Evolutionary conservation across 164 flowering plant genomes (phyloP), one percentile per base, ranked within the genome.

Genomic region (Taxillus chinensis): DNA sequence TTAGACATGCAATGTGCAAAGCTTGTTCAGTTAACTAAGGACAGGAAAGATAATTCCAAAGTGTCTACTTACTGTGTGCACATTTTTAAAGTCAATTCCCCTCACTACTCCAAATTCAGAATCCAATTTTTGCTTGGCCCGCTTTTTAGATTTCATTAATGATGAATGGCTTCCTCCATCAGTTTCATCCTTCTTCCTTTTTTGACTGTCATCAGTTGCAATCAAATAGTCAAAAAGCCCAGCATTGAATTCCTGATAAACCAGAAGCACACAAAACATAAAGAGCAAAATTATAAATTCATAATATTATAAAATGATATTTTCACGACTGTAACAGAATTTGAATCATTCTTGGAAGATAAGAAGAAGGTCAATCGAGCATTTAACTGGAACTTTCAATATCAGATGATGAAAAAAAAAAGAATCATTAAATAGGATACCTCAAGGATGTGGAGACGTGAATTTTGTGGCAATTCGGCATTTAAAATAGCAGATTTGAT

Each of bases 81-180:
- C 97, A 75, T 89, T 84, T 75, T 93, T 93, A 73, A 93, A 93
- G 82, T 93, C 97, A 60, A 93, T 89, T 57, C 99, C 99, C 73
- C 99, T 71, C 13, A 89, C 97, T 14, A 93, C 96, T 41, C 99
- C 97, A 78, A 89, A 90, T 74, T 93, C 99, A 62, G 86, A 72
- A 65, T 93, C 96, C 67, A 81, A 62, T 52, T 84, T 90, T 55
- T 39, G 73, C 77, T 76, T 86, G 37, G 62, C 53, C 57, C 57
- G 75, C 68, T 74, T 93, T 74, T 70, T 84, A 41, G 89, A 83
- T 71, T 78, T 90, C 66, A 61, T 84, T 45, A 70, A 65, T 13
- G 73, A 71, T 16, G 27, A 70, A 57, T 70, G 60, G 60, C 40
- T 75, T 52, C 73, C 83, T 8, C 7, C 69, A 41, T 71, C 75